Conservation (phyloP, 2,329 filamentous ascomycete species). For the Colletotrichum sp. region DNA sequence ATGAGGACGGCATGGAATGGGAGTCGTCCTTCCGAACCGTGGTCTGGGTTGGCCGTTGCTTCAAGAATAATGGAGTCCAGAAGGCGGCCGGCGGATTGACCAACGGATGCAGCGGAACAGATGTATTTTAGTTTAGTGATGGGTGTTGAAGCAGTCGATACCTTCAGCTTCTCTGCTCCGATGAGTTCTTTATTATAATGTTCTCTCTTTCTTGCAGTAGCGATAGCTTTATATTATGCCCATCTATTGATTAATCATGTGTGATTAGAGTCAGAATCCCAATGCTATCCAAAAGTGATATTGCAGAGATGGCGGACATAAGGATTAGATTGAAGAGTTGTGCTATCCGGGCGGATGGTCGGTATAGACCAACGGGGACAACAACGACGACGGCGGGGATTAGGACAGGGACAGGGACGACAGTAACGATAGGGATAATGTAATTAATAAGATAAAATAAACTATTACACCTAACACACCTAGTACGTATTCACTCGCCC, state of each 20-base stretch:
- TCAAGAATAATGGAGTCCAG: background rate
- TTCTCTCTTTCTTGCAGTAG: background rate
- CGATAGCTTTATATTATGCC: accelerated
- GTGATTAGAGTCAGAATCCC: background rate
- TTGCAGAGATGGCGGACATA: background rate
- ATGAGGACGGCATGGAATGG: background rate
- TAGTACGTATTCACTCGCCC: too few species aligned
- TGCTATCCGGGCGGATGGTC: too few species aligned
- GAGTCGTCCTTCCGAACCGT: background rate
- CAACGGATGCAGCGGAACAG: background rate
- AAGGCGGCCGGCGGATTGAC: background rate
- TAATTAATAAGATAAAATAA: too few species aligned
- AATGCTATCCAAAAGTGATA: background rate
- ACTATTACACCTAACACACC: too few species aligned
- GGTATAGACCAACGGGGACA: too few species aligned
- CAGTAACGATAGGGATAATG: too few species aligned
- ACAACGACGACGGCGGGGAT: too few species aligned
- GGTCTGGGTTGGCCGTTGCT: background rate
- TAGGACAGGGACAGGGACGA: too few species aligned
- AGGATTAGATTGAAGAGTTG: background rate
- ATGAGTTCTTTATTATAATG: accelerated
- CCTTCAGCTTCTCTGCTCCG: background rate
- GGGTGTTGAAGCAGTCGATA: background rate
- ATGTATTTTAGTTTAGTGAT: background rate
- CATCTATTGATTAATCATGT: background rate